Evolutionary conservation across 108 stramenopile species (phyloP).

Genomic region (Nitzschia sp.): DNA sequence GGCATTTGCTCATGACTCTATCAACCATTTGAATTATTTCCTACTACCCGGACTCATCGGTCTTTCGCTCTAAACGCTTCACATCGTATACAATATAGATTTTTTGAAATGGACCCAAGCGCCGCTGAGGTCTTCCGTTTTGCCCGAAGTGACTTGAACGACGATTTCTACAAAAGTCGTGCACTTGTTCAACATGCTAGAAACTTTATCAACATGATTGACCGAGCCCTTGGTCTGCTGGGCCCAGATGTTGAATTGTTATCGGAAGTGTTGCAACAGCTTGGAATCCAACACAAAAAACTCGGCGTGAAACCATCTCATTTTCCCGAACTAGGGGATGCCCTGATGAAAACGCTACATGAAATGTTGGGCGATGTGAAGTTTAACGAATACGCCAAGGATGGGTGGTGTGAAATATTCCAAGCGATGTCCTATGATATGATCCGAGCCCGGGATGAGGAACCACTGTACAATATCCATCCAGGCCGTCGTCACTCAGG

Average conservation of each 20-base stretch:
- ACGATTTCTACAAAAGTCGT: neutral
- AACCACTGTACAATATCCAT: neutral
- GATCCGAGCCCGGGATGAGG: constrained; percentile 18
- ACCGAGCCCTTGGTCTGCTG: constrained; percentile 37
- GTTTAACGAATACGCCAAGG: constrained; percentile 31
- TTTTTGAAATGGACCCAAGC: constrained; percentile 11
- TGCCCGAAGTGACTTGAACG: neutral
- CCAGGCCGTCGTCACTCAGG: constrained; percentile 1
- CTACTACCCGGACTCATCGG: neutral
- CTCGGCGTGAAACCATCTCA: constrained; percentile 37
- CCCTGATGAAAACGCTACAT: constrained; percentile 32
- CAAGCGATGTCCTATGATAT: constrained; percentile 17
- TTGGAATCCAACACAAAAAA: constrained; percentile 37
- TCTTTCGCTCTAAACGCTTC: too few species aligned
- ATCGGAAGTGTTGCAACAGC: constrained; percentile 31
- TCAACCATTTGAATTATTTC: neutral
- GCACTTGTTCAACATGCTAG: neutral
- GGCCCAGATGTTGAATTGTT: constrained; percentile 44
- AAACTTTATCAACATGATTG: constrained; percentile 23
- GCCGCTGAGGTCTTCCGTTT: constrained; percentile 8
- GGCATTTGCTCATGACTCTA: neutral
- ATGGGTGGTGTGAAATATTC: constrained; percentile 33
- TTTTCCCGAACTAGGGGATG: constrained; percentile 39
- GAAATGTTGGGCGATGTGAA: constrained; percentile 37
- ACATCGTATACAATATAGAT: too few species aligned